A percentile compares a stretch with the other conserved stretches of the same genome.
These are phyloP conservation scores for Neurospora sp. DNA, from an alignment of 2,329 filamentous ascomycete genomes.

Conservation along the genomic window DNA sequence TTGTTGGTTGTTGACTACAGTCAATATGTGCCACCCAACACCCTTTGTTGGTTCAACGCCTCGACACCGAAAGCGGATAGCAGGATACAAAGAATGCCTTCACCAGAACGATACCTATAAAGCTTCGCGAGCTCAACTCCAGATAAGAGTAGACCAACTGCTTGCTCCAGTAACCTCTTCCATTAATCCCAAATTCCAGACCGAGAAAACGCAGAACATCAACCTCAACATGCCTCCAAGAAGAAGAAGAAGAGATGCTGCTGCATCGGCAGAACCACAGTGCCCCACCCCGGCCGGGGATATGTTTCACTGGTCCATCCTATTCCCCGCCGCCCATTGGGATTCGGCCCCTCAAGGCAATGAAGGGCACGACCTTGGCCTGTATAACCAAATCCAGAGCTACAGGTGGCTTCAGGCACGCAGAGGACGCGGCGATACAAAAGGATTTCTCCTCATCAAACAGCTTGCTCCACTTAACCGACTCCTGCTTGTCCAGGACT, in stretches of 20 bases:
- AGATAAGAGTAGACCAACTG: not conserved
- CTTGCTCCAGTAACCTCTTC: not conserved
- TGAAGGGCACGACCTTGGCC: fast-evolving
- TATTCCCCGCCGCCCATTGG: not conserved
- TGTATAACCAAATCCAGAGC: not conserved
- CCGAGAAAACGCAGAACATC: not conserved
- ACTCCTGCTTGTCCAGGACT: not conserved
- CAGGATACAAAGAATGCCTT: not conserved
- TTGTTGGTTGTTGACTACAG: not conserved
- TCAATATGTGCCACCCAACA: not conserved
- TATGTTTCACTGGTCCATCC: not conserved
- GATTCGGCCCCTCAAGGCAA: not conserved
- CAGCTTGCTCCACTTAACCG: not conserved
- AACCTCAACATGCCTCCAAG: not conserved
- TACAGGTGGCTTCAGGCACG: not conserved
- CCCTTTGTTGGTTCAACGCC: not conserved
- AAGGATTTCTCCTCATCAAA: not conserved
- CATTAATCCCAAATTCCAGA: not conserved
- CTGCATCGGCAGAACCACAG: not conserved
- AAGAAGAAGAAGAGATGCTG: not conserved
- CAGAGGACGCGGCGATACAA: not conserved
- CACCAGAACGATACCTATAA: not conserved
- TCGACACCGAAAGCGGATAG: not conserved
- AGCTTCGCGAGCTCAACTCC: not conserved
- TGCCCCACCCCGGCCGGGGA: not conserved